phyloP scores from a whole-genome alignment of 441 rosid genomes.

The Viola pubescens region DNA sequence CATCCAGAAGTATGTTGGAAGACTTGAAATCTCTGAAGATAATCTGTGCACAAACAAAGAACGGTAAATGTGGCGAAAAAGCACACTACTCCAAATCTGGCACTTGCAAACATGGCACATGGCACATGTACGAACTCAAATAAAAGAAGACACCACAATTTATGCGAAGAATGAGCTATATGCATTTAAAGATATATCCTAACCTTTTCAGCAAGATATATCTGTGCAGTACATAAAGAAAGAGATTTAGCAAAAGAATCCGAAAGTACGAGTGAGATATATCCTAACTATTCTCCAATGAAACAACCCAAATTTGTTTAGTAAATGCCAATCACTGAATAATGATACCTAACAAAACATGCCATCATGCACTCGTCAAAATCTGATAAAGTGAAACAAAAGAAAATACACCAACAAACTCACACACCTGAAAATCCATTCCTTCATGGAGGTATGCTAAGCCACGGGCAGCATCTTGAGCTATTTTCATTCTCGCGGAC shows the following conservation, averaged over 20 bases:
- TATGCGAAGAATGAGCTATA: too few species aligned
- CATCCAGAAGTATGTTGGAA: conserved; percentile 79
- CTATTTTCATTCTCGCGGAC: conserved; percentile 61
- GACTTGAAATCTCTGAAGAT: conserved; percentile 90
- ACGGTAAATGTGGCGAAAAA: neutral
- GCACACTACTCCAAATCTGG: too few species aligned
- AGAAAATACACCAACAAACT: neutral
- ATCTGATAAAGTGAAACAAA: neutral
- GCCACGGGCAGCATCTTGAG: conserved; percentile 83
- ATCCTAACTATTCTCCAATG: neutral
- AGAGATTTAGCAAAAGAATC: neutral
- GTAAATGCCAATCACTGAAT: neutral
- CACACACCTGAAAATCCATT: conserved; percentile 80
- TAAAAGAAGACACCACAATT: too few species aligned
- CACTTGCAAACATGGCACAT: too few species aligned
- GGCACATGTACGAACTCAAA: too few species aligned
- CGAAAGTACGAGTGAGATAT: neutral
- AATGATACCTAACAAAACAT: neutral
- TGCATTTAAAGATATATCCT: too few species aligned
- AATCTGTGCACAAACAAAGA: conserved; percentile 38
- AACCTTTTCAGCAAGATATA: too few species aligned
- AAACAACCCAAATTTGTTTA: too few species aligned
- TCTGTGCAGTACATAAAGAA: too few species aligned
- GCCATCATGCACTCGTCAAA: neutral
- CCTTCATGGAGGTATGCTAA: conserved; percentile 75